phyloP scores from a whole-genome alignment of 192 early-diverging fungal species.

The Cladochytrium replicatum region DNA sequence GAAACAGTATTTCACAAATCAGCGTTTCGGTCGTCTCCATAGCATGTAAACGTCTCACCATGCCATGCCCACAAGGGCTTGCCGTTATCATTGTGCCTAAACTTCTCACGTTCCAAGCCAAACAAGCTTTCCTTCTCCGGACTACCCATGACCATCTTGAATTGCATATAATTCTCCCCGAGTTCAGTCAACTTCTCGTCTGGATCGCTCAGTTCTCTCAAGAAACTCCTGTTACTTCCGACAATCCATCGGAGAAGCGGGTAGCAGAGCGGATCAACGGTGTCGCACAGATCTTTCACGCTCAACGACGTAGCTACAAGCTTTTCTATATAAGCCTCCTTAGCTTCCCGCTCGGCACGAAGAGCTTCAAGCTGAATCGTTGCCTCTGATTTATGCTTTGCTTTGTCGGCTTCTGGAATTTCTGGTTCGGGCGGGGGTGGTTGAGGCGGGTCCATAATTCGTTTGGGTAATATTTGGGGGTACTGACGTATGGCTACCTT shows the following conservation, averaged over 20 bases:
- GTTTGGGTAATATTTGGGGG: too few species aligned
- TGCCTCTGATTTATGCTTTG: too few species aligned
- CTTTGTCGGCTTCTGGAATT: too few species aligned
- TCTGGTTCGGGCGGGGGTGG: too few species aligned
- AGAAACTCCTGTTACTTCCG: conserved; percentile 27
- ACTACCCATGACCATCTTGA: conserved; percentile 36
- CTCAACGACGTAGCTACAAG: conserved; percentile 11
- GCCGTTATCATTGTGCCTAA: conserved; percentile 1
- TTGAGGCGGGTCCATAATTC: too few species aligned
- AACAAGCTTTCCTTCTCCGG: conserved; percentile 35
- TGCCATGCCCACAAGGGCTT: conserved; percentile 21
- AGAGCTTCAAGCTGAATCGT: too few species aligned
- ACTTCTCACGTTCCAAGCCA: conserved; percentile 12
- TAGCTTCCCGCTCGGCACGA: conserved; percentile 8
- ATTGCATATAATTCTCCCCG: conserved; percentile 25
- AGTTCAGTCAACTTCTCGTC: conserved; percentile 17
- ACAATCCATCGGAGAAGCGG: conserved; percentile 40
- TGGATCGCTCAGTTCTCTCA: conserved; percentile 15
- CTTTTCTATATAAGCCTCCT: conserved; percentile 8
- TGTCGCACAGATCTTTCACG: conserved; percentile 15
- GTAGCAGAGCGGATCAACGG: conserved; percentile 28
- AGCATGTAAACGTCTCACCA: conserved; percentile 16
- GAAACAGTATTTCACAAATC: background rate
- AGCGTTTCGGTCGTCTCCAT: background rate
- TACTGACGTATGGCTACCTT: too few species aligned